These are phyloP conservation scores for Suhomyces maxii DNA, from an alignment of 1,139 yeast species.

Conservation along the genomic window DNA sequence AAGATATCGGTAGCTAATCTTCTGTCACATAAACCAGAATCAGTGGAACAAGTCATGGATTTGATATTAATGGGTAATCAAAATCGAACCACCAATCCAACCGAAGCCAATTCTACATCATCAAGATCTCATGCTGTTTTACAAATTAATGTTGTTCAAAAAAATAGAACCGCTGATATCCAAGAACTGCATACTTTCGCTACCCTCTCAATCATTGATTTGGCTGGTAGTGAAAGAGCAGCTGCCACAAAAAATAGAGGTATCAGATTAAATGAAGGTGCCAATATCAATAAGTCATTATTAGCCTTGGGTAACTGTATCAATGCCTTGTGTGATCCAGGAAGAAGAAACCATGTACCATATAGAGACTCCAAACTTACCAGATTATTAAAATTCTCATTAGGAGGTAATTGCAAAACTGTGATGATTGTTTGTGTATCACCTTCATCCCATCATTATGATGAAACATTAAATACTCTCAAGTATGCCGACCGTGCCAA, in stretches of 20 bases:
- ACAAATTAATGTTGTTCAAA: conserved; percentile 72
- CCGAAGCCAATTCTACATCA: conserved; percentile 87
- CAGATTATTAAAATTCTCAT: conserved; percentile 76
- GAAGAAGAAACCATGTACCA: conserved; percentile 74
- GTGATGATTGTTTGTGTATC: conserved; percentile 94
- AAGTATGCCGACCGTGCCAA: conserved; percentile 91
- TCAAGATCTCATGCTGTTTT: conserved; percentile 93
- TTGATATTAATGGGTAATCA: conserved; percentile 69
- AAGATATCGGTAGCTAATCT: conserved; percentile 75
- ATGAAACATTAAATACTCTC: conserved; percentile 85
- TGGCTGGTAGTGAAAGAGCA: conserved; percentile 96
- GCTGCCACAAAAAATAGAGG: conserved; percentile 87
- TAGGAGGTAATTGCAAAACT: conserved; percentile 95
- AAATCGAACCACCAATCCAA: conserved; percentile 80
- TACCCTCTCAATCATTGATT: conserved; percentile 79
- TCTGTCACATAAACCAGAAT: conserved; percentile 60
- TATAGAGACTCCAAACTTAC: conserved; percentile 89
- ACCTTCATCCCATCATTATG: conserved; percentile 83
- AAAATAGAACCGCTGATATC: conserved; percentile 60
- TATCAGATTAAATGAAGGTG: conserved; percentile 79
- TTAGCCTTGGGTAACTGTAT: conserved; percentile 92
- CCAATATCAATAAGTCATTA: conserved; percentile 84
- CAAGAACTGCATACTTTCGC: conserved; percentile 72
- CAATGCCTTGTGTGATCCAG: conserved; percentile 80
- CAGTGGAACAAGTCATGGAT: conserved; percentile 79